Evolutionary conservation across 2,329 filamentous ascomycete species (phyloP).

Genomic region (Nectriaceae sp.): DNA sequence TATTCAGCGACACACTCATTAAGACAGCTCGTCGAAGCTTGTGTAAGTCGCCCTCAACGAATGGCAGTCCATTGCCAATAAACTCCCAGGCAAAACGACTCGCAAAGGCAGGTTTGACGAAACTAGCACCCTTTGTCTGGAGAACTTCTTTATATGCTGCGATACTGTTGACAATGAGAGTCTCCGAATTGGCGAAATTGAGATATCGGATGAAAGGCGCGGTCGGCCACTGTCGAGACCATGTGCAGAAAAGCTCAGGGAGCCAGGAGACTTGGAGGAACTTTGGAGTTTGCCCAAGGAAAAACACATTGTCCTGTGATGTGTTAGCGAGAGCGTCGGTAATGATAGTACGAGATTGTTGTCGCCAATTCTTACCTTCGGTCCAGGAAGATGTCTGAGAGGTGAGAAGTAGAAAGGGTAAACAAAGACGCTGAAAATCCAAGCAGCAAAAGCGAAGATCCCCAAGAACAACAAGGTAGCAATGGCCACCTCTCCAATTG

Average conservation of each 20-base stretch:
- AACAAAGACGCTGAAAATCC: constrained; percentile 37
- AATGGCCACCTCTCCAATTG: too few relatives aligned
- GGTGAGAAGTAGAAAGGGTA: constrained; percentile 47
- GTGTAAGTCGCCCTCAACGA: constrained; percentile 38
- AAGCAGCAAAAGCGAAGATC: too few relatives aligned
- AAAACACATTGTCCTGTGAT: constrained; percentile 37
- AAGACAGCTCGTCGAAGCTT: constrained; percentile 36
- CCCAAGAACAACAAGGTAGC: too few relatives aligned
- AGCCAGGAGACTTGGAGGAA: constrained; percentile 30
- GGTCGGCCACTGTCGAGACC: constrained; percentile 30
- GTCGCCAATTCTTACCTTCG: constrained; percentile 38
- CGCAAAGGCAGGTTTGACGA: constrained; percentile 29
- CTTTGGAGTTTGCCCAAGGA: constrained; percentile 43
- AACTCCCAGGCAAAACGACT: constrained; percentile 25
- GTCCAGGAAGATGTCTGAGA: constrained; percentile 45
- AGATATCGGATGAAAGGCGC: constrained; percentile 32
- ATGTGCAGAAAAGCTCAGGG: constrained; percentile 28
- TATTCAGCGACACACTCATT: constrained; percentile 22
- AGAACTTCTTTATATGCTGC: constrained; percentile 29
- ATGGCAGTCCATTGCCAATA: constrained; percentile 36
- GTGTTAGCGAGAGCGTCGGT: constrained; percentile 1
- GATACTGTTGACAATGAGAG: constrained; percentile 27
- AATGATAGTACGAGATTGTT: neutral
- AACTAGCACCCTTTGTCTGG: constrained; percentile 27
- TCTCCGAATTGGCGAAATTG: constrained; percentile 27